phyloP scores from a whole-genome alignment of 2,329 filamentous ascomycete species.

The Trichoderma atrobrunneum region DNA sequence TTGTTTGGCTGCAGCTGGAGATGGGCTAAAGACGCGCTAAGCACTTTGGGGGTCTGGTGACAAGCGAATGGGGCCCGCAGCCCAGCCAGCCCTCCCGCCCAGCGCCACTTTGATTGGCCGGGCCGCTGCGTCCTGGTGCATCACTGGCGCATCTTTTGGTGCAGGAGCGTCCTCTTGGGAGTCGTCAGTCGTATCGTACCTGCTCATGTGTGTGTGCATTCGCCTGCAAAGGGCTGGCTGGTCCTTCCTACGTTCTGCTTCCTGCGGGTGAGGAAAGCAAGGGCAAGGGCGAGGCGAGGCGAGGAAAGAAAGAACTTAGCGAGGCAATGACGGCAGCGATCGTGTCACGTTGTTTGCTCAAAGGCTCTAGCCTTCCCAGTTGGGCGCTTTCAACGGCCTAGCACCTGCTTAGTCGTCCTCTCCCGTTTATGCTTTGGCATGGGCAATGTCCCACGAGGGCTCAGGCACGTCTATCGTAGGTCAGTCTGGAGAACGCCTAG shows the following conservation, averaged over 20 bases:
- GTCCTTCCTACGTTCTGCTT: not conserved
- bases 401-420: not conserved
- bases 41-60: conserved; percentile 16
- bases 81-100: conserved; percentile 2
- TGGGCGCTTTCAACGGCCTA: not conserved
- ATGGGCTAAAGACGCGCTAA: not conserved
- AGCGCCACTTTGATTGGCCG: conserved; percentile 8
- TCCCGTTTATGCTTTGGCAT: not conserved
- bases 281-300: not conserved
- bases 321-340: not conserved
- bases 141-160: not conserved
- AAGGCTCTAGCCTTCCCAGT: not conserved
- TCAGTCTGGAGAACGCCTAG: not conserved
- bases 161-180: not conserved
- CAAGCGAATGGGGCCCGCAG: conserved; percentile 16
- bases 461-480: conserved; percentile 2
- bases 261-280: not conserved
- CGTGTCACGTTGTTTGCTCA: not conserved
- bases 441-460: conserved; percentile 11
- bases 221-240: not conserved
- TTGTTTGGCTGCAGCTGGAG: not conserved
- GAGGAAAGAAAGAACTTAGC: not conserved
- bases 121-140: not conserved
- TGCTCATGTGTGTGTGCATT: conserved; percentile 1
- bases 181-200: not conserved